Base-by-base conservation (phyloP, 257 asterid species). In the Gentiana dahurica region DNA sequence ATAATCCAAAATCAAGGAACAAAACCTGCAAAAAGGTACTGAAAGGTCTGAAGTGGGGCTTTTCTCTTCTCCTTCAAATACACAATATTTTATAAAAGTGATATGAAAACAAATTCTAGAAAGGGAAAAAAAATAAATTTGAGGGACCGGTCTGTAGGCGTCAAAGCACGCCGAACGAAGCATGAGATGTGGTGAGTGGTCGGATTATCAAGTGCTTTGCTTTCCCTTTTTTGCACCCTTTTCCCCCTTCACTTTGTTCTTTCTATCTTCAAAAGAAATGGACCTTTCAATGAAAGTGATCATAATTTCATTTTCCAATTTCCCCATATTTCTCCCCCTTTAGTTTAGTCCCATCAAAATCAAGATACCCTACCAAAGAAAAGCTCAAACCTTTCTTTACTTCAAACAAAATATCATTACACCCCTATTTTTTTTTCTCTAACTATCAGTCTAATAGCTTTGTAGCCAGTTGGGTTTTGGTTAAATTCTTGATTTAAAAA, bases 141-240 rank as follows among this genome's bases (percentile, higher is more conserved):
- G 69, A 71, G 71, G 84, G 82, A 79, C 69, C 61, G 78, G 63
- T 77, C 65, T 65, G 60, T 60, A 72, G 67, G 79, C 82, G 77
- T 72, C 87, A 73, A 84, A 85, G 95, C 95, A 87, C 91, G 95
- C 95, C 80, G 71, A 81, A 63, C 87, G 64, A 77, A 81, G 90
- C 85, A 72, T 79, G 94, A 77, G 79, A 63, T 70, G 73, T 73
- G 33, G 58, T 54, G 93, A 80, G 84, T 73, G 85, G 81, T 77
- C 78, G 71, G 65, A 76, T 64, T 65, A 59, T 79, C 85, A 53
- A 74, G 81, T 76, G 83, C 65, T 69, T 55, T 61, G 55, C 60
- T 64, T 47, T 15, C 60, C 60, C 61, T 74, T 65, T 53, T 68
- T 47, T 33, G 12, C 33, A 5, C 8, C 12, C 24, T 24, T 53